Percentiles rank a stretch among this genome's conserved stretches.
phyloP scores from a whole-genome alignment of 352 stramenopile genomes.

The Pythium utonaiense region DNA sequence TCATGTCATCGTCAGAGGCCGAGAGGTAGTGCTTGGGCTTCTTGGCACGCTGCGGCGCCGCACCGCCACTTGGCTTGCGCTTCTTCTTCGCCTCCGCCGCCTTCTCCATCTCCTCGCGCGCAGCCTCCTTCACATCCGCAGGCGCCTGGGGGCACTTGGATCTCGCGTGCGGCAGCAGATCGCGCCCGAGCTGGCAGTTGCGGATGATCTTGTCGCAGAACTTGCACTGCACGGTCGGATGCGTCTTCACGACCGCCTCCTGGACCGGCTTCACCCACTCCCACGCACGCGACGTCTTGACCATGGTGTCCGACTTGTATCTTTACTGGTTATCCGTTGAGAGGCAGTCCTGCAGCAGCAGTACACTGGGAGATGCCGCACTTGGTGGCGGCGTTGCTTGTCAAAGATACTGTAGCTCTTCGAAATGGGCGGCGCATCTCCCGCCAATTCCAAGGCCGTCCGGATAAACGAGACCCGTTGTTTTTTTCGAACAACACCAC shows the following conservation, averaged over 20 bases:
- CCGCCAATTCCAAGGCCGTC: no score
- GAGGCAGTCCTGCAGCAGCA: no score
- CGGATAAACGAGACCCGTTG: no score
- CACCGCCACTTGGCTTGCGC: neutral
- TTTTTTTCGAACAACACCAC: no score
- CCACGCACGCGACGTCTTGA: neutral
- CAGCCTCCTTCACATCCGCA: neutral
- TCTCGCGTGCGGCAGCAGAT: neutral
- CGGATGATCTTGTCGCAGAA: neutral
- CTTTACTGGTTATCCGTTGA: no score
- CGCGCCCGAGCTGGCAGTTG: conserved; percentile 4
- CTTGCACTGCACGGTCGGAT: conserved; percentile 2
- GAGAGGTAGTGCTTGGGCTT: neutral
- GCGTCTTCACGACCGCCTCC: neutral
- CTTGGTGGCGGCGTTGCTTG: no score
- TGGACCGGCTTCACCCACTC: neutral
- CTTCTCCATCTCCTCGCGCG: neutral
- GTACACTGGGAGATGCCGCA: no score
- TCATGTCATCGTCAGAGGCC: neutral
- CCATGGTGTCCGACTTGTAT: neutral
- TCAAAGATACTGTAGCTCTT: no score
- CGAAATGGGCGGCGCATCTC: no score
- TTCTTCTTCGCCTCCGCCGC: neutral
- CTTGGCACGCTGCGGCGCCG: neutral
- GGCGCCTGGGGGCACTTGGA: neutral